Evolutionary conservation across 768 basidiomycete species (phyloP), one percentile per base, ranked within the genome.

Genomic region (Xerocomus spinulosus): DNA sequence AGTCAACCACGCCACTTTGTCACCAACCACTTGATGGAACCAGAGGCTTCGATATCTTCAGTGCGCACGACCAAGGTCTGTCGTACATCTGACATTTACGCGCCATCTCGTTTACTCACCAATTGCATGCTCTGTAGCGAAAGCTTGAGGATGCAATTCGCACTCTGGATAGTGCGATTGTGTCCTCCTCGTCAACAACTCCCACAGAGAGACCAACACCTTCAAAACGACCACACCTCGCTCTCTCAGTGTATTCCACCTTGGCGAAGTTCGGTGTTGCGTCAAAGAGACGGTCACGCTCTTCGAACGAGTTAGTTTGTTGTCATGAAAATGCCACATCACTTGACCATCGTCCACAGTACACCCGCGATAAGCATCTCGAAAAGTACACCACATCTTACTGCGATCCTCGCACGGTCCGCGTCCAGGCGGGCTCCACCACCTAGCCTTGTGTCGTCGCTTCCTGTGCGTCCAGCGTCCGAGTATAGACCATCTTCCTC

Each of bases 91-190:
- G n/a, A 15, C 9, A 1, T 21, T 4, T 25, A 13, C 20, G 3
- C 34, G 8, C 17, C 34, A 35, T 33, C 1, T 9, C 18, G 15
- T 44, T 37, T 18, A 12, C 44, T 53, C 21, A 51, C 26, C 1
- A 42, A 30, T 6, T 20, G 17, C 8, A 21, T 26, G 18, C 37
- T 24, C 2, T 13, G 25, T 50, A 91, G 85, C 77, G 89, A 41
- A 92, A 91, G 68, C 78, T 91, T 40, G 83, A 88, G 50, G 88
- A 91, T 67, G 90, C 86, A 25, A 79, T 92, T 49, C 79, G 83
- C 44, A 74, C 69, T 34, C 63, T 92, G 43, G 89, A 92, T 60
- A 76, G 71, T 42, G 85, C 82, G 10, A 78, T 87, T 17, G 67
- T 69, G 14, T 57, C 75, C 2, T 56, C 61, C 8, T 68, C 71